A percentile compares a stretch with the other conserved stretches of the same genome.
Evolutionary conservation across 306 rosid genomes (phyloP).

Genomic region (Geum urbanum): DNA sequence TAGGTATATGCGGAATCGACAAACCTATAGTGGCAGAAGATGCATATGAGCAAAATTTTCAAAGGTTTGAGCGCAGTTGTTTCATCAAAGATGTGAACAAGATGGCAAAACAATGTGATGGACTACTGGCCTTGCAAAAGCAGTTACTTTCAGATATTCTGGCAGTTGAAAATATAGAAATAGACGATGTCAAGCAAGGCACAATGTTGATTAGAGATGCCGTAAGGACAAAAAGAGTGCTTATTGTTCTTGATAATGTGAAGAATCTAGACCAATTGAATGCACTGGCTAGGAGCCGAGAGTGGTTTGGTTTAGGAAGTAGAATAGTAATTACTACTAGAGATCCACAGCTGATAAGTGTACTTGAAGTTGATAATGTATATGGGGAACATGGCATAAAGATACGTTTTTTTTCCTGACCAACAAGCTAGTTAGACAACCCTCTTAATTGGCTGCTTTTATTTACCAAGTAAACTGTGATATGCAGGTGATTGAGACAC

Average conservation of each 20-base stretch:
- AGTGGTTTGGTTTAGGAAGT: slow-evolving; percentile 12
- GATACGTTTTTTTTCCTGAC: not conserved
- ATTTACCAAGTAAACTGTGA: not conserved
- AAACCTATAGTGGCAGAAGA: slow-evolving; percentile 12
- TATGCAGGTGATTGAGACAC: slow-evolving; percentile 21
- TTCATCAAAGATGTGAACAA: slow-evolving; percentile 8
- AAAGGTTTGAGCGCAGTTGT: slow-evolving; percentile 13
- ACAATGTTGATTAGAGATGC: not conserved
- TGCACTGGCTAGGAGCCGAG: slow-evolving; percentile 13
- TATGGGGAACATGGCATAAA: slow-evolving; percentile 19
- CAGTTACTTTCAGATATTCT: slow-evolving; percentile 6
- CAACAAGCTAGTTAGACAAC: not conserved
- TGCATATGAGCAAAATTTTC: slow-evolving; percentile 7
- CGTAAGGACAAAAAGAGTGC: slow-evolving; percentile 3
- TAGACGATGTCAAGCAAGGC: not conserved
- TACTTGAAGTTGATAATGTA: slow-evolving; percentile 18
- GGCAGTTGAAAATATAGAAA: not conserved
- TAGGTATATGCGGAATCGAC: slow-evolving; percentile 15
- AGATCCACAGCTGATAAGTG: slow-evolving; percentile 8
- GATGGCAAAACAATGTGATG: not conserved
- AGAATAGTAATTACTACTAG: slow-evolving; percentile 14
- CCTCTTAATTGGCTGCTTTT: too few relatives aligned
- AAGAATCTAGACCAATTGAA: slow-evolving; percentile 8
- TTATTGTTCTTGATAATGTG: slow-evolving; percentile 15
- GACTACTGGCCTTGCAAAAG: not conserved